A percentile compares a stretch with the other conserved stretches of the same genome.
These are phyloP conservation scores for Corinectria fuckeliana DNA, from an alignment of 2,329 filamentous ascomycete species.

Conservation along the genomic window DNA sequence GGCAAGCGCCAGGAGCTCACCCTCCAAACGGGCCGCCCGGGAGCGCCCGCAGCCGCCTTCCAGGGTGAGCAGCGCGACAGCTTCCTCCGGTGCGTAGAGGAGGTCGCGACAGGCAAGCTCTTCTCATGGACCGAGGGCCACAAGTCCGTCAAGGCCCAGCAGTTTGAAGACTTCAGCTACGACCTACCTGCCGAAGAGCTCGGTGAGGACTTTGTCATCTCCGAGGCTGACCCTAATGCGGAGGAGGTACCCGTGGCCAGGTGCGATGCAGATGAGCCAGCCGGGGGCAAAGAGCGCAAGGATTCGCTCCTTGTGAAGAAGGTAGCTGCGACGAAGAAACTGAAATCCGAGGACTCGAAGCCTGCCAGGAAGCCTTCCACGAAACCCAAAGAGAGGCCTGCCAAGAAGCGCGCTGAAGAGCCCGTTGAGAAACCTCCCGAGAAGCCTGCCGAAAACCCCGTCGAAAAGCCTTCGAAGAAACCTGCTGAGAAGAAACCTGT, in stretches of 20 bases:
- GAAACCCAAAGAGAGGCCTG: background rate
- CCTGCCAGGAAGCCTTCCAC: background rate
- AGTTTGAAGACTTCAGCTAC: slow-evolving; percentile 37
- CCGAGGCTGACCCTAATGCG: slow-evolving; percentile 10
- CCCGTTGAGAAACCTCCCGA: background rate
- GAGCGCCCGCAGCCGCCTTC: background rate
- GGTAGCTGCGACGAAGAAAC: background rate
- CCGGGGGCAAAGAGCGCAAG: background rate
- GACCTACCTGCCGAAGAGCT: slow-evolving; percentile 36
- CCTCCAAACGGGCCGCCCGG: slow-evolving; percentile 39
- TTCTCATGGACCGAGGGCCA: slow-evolving; percentile 47
- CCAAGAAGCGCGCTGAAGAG: background rate
- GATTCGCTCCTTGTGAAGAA: background rate
- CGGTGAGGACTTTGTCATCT: slow-evolving; percentile 33
- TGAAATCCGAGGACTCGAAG: background rate
- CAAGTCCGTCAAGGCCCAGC: slow-evolving; percentile 35
- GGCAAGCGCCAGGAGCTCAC: slow-evolving; percentile 59
- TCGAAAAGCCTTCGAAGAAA: background rate
- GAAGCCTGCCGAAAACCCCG: background rate
- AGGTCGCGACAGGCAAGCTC: slow-evolving; percentile 39
- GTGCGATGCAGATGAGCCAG: background rate
- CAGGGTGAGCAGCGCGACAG: slow-evolving; percentile 2
- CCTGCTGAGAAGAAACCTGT: background rate
- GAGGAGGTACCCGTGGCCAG: background rate
- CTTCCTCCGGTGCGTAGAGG: slow-evolving; percentile 40